Evolutionary conservation across 768 basidiomycete species (phyloP).

Genomic region (Polyporus arcularius): DNA sequence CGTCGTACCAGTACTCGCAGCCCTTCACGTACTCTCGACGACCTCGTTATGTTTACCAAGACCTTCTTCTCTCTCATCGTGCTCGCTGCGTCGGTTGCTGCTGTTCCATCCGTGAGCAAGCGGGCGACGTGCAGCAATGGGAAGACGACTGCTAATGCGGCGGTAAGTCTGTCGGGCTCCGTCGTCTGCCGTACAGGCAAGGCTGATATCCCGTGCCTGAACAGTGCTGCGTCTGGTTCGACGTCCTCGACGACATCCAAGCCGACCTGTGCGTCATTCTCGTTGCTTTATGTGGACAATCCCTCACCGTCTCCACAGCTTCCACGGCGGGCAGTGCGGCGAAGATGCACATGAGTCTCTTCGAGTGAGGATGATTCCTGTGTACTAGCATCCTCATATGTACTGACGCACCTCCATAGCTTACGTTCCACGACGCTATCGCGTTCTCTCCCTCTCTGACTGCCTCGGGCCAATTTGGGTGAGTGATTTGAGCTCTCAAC

Average conservation of each 20-base stretch:
- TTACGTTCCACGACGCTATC: slow-evolving; percentile 31
- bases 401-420: slow-evolving; percentile 17
- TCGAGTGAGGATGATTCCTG: slow-evolving; percentile 33
- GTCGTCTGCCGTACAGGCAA: not conserved
- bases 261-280: slow-evolving; percentile 7
- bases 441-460: slow-evolving; percentile 17
- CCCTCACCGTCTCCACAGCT: slow-evolving; percentile 22
- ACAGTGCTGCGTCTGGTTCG: slow-evolving; percentile 27
- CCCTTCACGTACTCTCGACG: not conserved
- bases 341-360: slow-evolving; percentile 22
- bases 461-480: slow-evolving; percentile 18
- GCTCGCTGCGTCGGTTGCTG: slow-evolving; percentile 11
- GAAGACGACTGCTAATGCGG: slow-evolving; percentile 16
- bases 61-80: slow-evolving; percentile 4
- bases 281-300: not conserved
- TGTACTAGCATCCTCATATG: not conserved
- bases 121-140: slow-evolving; percentile 19
- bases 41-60: slow-evolving; percentile 13
- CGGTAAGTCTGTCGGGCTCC: slow-evolving; percentile 2
- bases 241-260: slow-evolving; percentile 40
- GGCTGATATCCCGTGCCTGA: too few species aligned
- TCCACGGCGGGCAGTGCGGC: slow-evolving; percentile 35
- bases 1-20: not conserved
- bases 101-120: slow-evolving; percentile 6
- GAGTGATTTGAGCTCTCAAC: slow-evolving; percentile 5